Evolutionary conservation across 2,329 filamentous ascomycete species (phyloP).

Genomic region (Metarhizium guizhouense): DNA sequence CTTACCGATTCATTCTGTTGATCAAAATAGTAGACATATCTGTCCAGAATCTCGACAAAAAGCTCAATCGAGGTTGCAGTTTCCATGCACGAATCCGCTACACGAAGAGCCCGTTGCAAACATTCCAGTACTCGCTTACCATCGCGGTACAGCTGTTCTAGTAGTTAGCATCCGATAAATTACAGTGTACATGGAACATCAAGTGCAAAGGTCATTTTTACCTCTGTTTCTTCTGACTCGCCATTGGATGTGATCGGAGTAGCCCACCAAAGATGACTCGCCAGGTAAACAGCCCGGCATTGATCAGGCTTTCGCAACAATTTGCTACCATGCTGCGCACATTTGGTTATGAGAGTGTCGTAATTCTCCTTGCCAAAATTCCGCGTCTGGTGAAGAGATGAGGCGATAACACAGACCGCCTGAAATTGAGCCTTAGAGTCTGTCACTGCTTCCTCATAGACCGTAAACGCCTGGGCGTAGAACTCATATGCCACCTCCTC

Average conservation of each 20-base stretch:
- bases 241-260: conserved; percentile 69
- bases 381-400: conserved; percentile 76
- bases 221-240: conserved; percentile 73
- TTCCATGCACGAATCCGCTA: conserved; percentile 98
- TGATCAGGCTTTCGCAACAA: conserved; percentile 96
- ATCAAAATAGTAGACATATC: conserved; percentile 99
- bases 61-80: conserved; percentile 93
- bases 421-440: conserved; percentile 97
- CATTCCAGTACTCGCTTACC: conserved; percentile 96
- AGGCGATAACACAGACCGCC: conserved; percentile 89
- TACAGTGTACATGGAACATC: neutral
- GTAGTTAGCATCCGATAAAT: conserved; percentile 11
- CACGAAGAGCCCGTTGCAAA: conserved; percentile 85
- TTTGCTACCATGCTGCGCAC: conserved; percentile 92
- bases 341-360: conserved; percentile 96
- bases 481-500: conserved; percentile 98
- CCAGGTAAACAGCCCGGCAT: conserved; percentile 91
- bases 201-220: conserved; percentile 34
- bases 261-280: conserved; percentile 97
- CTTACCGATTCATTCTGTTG: conserved; percentile 90
- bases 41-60: conserved; percentile 95
- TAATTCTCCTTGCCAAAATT: conserved; percentile 97
- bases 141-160: conserved; percentile 78
- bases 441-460: conserved; percentile 93
- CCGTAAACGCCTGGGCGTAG: conserved; percentile 95